A percentile compares a stretch with the other conserved stretches of the same genome.
Evolutionary conservation across 306 rosid species (phyloP).

Genomic region (Medicago lupulina): DNA sequence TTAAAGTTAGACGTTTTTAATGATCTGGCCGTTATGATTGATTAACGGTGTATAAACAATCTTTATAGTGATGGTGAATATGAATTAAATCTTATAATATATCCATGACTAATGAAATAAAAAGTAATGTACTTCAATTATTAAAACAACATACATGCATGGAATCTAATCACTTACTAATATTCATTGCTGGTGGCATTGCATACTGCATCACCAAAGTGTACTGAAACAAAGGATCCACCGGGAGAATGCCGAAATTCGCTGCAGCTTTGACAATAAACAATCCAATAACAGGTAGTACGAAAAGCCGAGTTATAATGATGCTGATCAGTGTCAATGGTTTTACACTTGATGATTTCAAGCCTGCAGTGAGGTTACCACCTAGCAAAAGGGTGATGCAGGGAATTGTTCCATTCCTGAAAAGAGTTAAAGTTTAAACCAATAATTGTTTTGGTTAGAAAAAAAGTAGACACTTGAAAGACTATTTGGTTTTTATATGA

Average conservation of each 20-base stretch:
- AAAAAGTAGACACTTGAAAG: not conserved
- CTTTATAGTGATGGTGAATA: too few species aligned
- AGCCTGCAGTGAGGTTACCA: conserved; percentile 79
- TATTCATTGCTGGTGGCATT: conserved; percentile 94
- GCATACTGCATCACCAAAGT: conserved; percentile 79
- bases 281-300: conserved; percentile 72
- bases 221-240: conserved; percentile 74
- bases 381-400: conserved; percentile 87
- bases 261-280: conserved; percentile 62
- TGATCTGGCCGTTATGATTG: too few species aligned
- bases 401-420: conserved; percentile 88
- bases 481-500: conserved; percentile 11
- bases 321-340: conserved; percentile 49
- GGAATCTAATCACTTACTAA: conserved; percentile 54
- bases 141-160: not conserved
- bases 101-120: not conserved
- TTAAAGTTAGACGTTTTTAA: too few species aligned
- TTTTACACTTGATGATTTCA: conserved; percentile 63
- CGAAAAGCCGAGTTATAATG: conserved; percentile 46
- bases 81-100: not conserved
- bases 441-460: not conserved
- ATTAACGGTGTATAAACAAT: too few species aligned
- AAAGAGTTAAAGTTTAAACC: conserved; percentile 26
- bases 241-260: conserved; percentile 61
- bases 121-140: conserved; percentile 7